Conservation (phyloP, 1,284 basidiomycete species). For the Fomitiporia mediterranea region DNA sequence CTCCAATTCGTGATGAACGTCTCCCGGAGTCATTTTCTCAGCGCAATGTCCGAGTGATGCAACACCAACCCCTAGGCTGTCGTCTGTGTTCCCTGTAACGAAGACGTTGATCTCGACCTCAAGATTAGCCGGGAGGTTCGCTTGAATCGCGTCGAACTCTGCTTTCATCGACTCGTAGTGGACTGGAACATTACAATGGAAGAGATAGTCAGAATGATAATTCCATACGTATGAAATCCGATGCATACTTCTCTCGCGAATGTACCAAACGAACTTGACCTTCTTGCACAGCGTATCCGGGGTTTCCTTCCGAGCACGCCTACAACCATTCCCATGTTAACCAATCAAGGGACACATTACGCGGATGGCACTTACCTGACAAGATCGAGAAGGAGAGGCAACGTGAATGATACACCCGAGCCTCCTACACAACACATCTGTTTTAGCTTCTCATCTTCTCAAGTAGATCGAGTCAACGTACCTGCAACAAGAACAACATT, state of each 20-base stretch:
- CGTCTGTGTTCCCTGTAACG: slow-evolving; percentile 1
- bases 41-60: background rate
- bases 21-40: background rate
- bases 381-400: slow-evolving; percentile 33
- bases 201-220: background rate
- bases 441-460: background rate
- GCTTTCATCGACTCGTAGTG: slow-evolving; percentile 33
- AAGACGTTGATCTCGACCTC: slow-evolving; percentile 8
- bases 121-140: background rate
- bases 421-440: slow-evolving; percentile 28
- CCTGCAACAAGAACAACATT: slow-evolving; percentile 35
- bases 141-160: slow-evolving; percentile 20
- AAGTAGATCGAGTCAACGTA: slow-evolving; percentile 19
- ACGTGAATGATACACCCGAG: slow-evolving; percentile 35
- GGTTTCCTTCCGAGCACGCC: background rate
- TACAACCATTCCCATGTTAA: background rate
- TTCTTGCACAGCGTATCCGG: slow-evolving; percentile 23
- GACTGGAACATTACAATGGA: no score
- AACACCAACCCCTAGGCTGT: background rate
- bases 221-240: background rate
- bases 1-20: background rate
- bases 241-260: slow-evolving; percentile 29
- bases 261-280: slow-evolving; percentile 35
- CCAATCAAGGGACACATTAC: no score
- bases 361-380: slow-evolving; percentile 27